Conservation (phyloP, 805 yeast genomes). For the Nakazawaea ernobii region DNA sequence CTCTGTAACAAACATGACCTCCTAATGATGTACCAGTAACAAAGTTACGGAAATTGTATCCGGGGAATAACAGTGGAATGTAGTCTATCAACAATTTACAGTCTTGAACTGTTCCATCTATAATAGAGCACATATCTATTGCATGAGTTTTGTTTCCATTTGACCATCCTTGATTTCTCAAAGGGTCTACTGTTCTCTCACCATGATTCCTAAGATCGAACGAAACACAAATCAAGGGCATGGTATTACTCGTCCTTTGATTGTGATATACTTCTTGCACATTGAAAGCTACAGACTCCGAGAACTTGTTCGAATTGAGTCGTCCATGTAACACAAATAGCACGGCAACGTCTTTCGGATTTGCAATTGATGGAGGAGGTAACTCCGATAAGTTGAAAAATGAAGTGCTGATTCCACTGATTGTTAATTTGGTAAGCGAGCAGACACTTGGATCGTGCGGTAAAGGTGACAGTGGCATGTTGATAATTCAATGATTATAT, state of each 20-base stretch:
- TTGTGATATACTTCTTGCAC: slow-evolving; percentile 24
- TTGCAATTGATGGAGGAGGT: slow-evolving; percentile 16
- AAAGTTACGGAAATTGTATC: slow-evolving; percentile 27
- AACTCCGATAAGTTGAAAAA: slow-evolving; percentile 34
- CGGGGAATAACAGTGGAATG: slow-evolving; percentile 31
- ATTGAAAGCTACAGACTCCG: slow-evolving; percentile 35
- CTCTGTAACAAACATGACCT: slow-evolving; percentile 49
- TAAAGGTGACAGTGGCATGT: not conserved
- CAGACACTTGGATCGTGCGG: slow-evolving; percentile 6
- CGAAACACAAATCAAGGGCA: slow-evolving; percentile 36
- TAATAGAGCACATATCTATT: slow-evolving; percentile 39
- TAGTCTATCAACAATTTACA: slow-evolving; percentile 36
- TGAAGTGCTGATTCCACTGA: slow-evolving; percentile 43
- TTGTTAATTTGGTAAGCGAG: slow-evolving; percentile 7
- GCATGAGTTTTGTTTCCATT: slow-evolving; percentile 46
- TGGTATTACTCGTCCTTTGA: slow-evolving; percentile 13
- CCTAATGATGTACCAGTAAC: slow-evolving; percentile 51
- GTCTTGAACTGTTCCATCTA: slow-evolving; percentile 44
- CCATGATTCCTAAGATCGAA: slow-evolving; percentile 58
- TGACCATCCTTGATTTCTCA: slow-evolving; percentile 38
- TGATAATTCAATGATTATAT: too few species aligned
- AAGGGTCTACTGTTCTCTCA: slow-evolving; percentile 29
- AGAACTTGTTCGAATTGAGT: slow-evolving; percentile 28
- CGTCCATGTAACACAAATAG: slow-evolving; percentile 42
- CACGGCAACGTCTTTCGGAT: slow-evolving; percentile 26